Conservation (phyloP, 805 yeast genomes). For the Myxozyma vanderwaltii region DNA sequence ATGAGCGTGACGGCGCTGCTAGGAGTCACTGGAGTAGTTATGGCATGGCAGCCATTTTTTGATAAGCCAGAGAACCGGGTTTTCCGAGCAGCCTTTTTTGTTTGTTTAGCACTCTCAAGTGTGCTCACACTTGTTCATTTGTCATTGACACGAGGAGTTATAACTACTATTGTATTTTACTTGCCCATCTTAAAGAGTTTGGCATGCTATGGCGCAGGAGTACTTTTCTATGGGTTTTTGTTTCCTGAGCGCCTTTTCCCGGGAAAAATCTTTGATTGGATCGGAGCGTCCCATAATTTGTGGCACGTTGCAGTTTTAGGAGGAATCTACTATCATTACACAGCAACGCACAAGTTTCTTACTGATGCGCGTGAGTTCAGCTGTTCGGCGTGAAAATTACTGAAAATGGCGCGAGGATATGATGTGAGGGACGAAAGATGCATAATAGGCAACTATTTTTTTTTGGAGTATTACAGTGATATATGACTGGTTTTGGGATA, state of each 20-base stretch:
- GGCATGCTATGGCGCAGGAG: slow-evolving; percentile 77
- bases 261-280: slow-evolving; percentile 44
- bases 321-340: slow-evolving; percentile 89
- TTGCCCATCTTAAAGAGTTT: slow-evolving; percentile 72
- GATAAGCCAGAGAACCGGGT: slow-evolving; percentile 85
- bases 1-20: slow-evolving; percentile 63
- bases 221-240: slow-evolving; percentile 80
- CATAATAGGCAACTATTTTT: neutral
- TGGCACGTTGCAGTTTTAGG: slow-evolving; percentile 92
- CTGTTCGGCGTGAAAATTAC: slow-evolving; percentile 28
- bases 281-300: slow-evolving; percentile 89
- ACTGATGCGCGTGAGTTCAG: slow-evolving; percentile 43
- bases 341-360: slow-evolving; percentile 74
- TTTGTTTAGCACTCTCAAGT: slow-evolving; percentile 77
- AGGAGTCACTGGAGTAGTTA: slow-evolving; percentile 69
- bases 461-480: neutral
- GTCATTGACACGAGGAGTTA: slow-evolving; percentile 57
- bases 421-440: no score
- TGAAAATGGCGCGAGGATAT: no score
- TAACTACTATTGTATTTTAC: slow-evolving; percentile 56
- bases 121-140: slow-evolving; percentile 62
- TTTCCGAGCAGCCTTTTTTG: slow-evolving; percentile 75
- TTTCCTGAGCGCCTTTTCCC: slow-evolving; percentile 79
- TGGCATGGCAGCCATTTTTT: slow-evolving; percentile 92
- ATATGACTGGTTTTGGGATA: no score